Conservation (phyloP, 208 protist species). For the Leishmania aethiopica region DNA sequence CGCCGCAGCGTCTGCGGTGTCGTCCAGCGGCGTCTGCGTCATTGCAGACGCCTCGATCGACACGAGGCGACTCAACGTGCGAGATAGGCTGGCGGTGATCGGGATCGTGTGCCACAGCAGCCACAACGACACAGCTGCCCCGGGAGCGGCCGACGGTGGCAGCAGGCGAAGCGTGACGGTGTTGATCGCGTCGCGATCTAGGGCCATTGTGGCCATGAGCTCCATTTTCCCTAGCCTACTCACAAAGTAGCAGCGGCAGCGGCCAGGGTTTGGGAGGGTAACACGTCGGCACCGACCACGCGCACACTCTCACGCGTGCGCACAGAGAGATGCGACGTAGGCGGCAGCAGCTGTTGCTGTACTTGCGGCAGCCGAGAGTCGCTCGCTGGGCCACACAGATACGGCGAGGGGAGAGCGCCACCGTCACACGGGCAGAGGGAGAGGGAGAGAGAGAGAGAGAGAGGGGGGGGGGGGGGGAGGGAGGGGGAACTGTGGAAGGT, state of each 20-base stretch:
- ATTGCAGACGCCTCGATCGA: slow-evolving; percentile 20
- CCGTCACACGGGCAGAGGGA: no score
- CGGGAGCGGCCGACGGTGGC: slow-evolving; percentile 20
- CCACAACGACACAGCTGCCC: slow-evolving; percentile 29
- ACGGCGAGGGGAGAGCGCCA: no score
- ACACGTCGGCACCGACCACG: not conserved
- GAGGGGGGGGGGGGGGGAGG: no score
- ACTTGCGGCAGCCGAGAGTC: no score
- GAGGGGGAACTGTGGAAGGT: no score
- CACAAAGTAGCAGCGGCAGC: not conserved
- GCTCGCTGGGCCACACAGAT: no score
- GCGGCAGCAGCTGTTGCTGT: no score
- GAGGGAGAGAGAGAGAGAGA: no score
- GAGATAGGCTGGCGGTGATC: slow-evolving; percentile 53
- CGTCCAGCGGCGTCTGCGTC: not conserved
- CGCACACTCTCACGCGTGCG: not conserved
- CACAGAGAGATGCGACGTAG: no score
- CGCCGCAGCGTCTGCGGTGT: not conserved
- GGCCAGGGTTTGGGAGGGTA: not conserved
- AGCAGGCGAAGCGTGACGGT: slow-evolving; percentile 49
- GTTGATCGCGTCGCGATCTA: slow-evolving; percentile 55
- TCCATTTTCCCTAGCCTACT: slow-evolving; percentile 10
- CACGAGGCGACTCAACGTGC: slow-evolving; percentile 47
- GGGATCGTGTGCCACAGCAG: slow-evolving; percentile 70
- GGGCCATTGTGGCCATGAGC: slow-evolving; percentile 42